Conservation (phyloP, 2,329 filamentous ascomycete genomes). For the Trichoderma cornu-damae region DNA sequence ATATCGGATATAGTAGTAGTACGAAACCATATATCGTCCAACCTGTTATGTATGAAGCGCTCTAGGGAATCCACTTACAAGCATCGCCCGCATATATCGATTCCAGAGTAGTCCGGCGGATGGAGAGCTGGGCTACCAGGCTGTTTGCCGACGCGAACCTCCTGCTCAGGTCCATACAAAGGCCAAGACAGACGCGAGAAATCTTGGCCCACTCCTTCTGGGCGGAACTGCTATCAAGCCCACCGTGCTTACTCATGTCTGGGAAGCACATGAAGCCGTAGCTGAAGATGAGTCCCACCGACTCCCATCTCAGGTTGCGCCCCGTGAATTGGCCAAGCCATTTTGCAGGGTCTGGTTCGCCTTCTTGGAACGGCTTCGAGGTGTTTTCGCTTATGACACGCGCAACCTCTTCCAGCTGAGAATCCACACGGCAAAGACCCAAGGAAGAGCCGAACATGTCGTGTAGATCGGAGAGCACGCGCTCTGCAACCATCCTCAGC, state of each 20-base stretch:
- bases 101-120: constrained; percentile 33
- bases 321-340: constrained; percentile 40
- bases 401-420: constrained; percentile 35
- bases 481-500: constrained; percentile 28
- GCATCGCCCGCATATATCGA: constrained; percentile 39
- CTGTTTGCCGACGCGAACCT: constrained; percentile 32
- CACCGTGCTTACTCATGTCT: background rate
- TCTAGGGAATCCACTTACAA: constrained; percentile 28
- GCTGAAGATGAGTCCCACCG: constrained; percentile 35
- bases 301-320: constrained; percentile 40
- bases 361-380: constrained; percentile 32
- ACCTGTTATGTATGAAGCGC: no score
- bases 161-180: constrained; percentile 20
- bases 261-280: background rate
- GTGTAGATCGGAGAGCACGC: constrained; percentile 32
- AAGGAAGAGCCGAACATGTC: constrained; percentile 30
- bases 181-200: constrained; percentile 17
- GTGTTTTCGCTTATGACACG: constrained; percentile 37
- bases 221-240: background rate
- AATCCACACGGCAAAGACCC: constrained; percentile 22
- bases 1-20: background rate
- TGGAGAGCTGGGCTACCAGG: constrained; percentile 35
- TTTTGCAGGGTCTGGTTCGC: constrained; percentile 30
- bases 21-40: background rate
- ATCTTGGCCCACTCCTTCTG: constrained; percentile 11